These are phyloP conservation scores for Aquilaria yunnanensis DNA, from an alignment of 345 rosid species.

Conservation along the genomic window DNA sequence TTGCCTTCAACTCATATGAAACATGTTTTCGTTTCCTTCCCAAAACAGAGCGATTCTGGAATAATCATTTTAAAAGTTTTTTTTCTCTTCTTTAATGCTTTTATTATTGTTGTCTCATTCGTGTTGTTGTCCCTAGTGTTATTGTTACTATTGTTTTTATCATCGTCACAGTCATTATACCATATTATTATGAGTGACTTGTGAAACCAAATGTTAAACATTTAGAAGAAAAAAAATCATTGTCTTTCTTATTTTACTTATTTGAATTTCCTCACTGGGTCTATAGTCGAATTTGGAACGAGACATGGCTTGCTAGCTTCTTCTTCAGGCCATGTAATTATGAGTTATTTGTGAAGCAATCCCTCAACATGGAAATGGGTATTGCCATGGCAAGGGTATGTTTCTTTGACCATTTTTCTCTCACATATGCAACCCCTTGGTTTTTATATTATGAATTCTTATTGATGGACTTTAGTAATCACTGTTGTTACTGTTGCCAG, in stretches of 20 bases:
- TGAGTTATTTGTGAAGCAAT: constrained; percentile 94
- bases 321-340: constrained; percentile 94
- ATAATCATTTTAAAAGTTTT: too few species aligned
- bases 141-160: too few species aligned
- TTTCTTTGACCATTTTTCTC: constrained; percentile 16
- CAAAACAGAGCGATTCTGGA: too few species aligned
- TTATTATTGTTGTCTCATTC: too few species aligned
- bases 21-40: too few species aligned
- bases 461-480: constrained; percentile 11
- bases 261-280: constrained; percentile 12
- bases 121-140: background rate
- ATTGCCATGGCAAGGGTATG: constrained; percentile 93
- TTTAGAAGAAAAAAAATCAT: too few species aligned
- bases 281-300: constrained; percentile 90
- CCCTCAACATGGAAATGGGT: constrained; percentile 98
- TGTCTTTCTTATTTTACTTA: constrained; percentile 6
- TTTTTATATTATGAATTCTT: background rate
- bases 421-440: background rate
- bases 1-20: too few species aligned
- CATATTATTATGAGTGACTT: too few species aligned
- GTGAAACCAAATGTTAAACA: too few species aligned
- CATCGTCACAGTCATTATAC: too few species aligned
- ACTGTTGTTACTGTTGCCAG: constrained; percentile 24
- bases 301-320: constrained; percentile 91
- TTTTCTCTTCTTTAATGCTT: too few species aligned